Base-by-base conservation (phyloP, 2,329 filamentous ascomycete genomes). In the Akanthomyces muscarius region DNA sequence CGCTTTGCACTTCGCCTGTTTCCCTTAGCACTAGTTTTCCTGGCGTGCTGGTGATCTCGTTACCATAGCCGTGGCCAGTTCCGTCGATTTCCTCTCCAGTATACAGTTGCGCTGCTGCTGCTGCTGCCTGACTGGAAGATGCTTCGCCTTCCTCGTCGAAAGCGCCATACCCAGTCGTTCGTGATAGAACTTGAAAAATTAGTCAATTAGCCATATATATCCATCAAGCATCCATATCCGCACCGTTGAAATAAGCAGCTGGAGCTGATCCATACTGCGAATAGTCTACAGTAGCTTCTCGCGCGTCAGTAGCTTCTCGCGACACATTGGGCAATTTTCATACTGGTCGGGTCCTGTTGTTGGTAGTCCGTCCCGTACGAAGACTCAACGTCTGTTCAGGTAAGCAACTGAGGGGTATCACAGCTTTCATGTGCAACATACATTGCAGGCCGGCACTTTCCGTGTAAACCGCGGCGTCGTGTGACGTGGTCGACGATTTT, bases 111-210 rank as follows among this genome's bases (percentile, higher is more conserved):
- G 51, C 8, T n/a, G 25, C 58, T 8, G 25, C 58, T 8, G 25
- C 47, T 28, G 48, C 42, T 23, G 59, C 42, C n/a, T 54, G 50
- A 10, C 51, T 55, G 42, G 59, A 55, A 13, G 59, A 54, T 47
- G 59, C 59, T 44, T 54, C 59, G 11, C 42, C 38, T 28, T 38
- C 59, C 33, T 61, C 25, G 14, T 30, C 10, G 3, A 54, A 61
- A 5, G 28, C 33, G 28, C 14, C 33, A 28, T 51, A 62, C 30
- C 52, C 18, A 52, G 33, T 30, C 33, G 44, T 6, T 13, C 21
- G 51, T 25, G 60, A 36, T 16, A 41, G 16, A 25, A 33, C 60
- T 62, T 54, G 18, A 38, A 5, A 18, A 28, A 1, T 42, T 16
- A 13, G 21, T 8, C 25, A 33, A n/a, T 55, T 52, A 55, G 41